Base-by-base conservation (phyloP, 345 rosid species). In the Eucalyptus erythrocorys region DNA sequence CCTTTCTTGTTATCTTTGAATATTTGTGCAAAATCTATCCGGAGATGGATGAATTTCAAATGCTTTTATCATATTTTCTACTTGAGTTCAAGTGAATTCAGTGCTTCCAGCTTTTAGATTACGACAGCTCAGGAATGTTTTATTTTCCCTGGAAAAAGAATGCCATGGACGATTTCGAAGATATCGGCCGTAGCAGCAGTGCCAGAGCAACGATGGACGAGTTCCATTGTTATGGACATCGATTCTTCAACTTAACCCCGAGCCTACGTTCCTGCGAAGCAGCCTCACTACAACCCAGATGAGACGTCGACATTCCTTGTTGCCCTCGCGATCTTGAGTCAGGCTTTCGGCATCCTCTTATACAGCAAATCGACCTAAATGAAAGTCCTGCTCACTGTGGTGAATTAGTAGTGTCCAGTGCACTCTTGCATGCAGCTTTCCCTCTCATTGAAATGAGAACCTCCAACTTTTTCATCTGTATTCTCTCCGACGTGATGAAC, bases 261-360 rank as follows among this genome's bases (percentile, higher is more conserved):
- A 59, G 91, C 57, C 17, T 93, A 96, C 88, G 89, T 92, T 30
- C 96, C 97, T 86, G 96, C 96, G 3, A 93, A 96, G 86, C 96
- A 96, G 91, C 95, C 97, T 40, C 94, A 93, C 61, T 92, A 94
- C 94, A 95, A 93, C 89, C 98, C 93, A 87, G 97, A 95, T 94
- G 95, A 95, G 94, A 95, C 96, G 71, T 92, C 96, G 55, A 50
- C 22, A n/a, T 94, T 96, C 93, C 93, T 95, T 2, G 94, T 95
- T 61, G 98, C 97, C 76, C 90, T 96, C 27, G 95, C 94, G 48
- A 96, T 97, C 92, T 93, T 95, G 88, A 97, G 94, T 61, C 90
- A 96, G 90, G 99, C 98, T 17, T 87, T 97, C 2, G 95, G 95
- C n/a, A 88, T 97, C 88, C 96, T 93, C 43, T 89, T 93, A 81